These are phyloP conservation scores for Schoenoplectus triqueter DNA, from an alignment of 202 grass and related monocot species.

Conservation along the genomic window DNA sequence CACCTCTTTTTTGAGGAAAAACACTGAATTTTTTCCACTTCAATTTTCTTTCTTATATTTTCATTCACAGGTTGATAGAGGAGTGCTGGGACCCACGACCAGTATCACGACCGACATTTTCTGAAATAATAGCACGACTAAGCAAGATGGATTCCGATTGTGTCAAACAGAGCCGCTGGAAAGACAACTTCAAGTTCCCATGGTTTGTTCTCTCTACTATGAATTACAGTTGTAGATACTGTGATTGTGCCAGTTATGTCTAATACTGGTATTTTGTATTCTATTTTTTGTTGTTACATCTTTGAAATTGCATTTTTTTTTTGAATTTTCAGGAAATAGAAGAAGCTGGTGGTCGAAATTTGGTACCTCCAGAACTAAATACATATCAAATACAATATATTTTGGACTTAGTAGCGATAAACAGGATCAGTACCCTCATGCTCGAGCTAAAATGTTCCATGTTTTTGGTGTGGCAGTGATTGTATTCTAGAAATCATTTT, in stretches of 20 bases:
- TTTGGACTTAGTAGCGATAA: background rate
- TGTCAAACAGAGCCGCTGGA: constrained; percentile 71
- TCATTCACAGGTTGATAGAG: constrained; percentile 64
- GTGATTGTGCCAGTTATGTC: background rate
- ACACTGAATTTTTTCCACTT: background rate
- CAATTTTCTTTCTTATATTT: constrained; percentile 22
- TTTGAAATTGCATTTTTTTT: constrained; percentile 14
- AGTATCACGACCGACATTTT: constrained; percentile 64
- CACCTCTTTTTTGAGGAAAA: background rate
- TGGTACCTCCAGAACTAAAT: background rate
- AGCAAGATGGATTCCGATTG: constrained; percentile 53
- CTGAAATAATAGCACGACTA: constrained; percentile 80
- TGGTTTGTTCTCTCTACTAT: constrained; percentile 50
- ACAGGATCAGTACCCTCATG: background rate
- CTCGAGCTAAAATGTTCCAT: constrained; percentile 33
- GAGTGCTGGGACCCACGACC: constrained; percentile 81
- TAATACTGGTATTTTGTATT: background rate
- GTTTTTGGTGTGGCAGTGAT: constrained; percentile 22
- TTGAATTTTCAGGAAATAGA: constrained; percentile 34
- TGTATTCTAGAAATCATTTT: background rate
- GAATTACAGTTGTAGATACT: background rate
- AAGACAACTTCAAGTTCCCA: constrained; percentile 79
- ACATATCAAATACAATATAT: background rate
- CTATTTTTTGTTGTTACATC: background rate
- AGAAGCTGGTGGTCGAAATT: background rate